A percentile compares a stretch with the other conserved stretches of the same genome.
Evolutionary conservation across 169 alveolate species (phyloP).

Genomic region (Plasmodium chabaudi): DNA sequence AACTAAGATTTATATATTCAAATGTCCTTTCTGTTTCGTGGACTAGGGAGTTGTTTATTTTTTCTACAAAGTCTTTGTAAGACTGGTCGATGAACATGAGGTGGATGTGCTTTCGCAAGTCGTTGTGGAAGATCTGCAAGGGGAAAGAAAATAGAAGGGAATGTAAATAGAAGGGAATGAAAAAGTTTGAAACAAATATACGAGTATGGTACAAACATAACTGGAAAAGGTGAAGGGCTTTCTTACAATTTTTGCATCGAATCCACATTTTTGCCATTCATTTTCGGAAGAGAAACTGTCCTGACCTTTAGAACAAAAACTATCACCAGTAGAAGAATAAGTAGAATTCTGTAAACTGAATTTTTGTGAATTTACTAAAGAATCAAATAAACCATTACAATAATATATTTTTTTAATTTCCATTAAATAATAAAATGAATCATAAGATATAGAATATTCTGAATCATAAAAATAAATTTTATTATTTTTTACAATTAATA

Average conservation of each 20-base stretch:
- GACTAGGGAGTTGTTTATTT: conserved; percentile 36
- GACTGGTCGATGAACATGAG: conserved; percentile 51
- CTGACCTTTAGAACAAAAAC: conserved; percentile 16
- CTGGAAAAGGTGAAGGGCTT: too few species aligned
- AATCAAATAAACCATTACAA: conserved; percentile 71
- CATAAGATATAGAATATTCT: conserved; percentile 69
- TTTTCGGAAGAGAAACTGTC: conserved; percentile 41
- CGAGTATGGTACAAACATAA: neutral
- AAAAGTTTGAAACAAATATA: neutral
- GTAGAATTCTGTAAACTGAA: conserved; percentile 30
- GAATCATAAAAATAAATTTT: conserved; percentile 48
- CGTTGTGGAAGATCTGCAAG: conserved; percentile 51
- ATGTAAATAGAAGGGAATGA: neutral
- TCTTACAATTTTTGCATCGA: conserved; percentile 70
- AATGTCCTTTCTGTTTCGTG: conserved; percentile 42
- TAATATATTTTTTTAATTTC: conserved; percentile 64
- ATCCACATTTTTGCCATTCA: conserved; percentile 77
- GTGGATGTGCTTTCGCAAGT: conserved; percentile 49
- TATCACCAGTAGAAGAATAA: conserved; percentile 39
- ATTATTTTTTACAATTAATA: conserved; percentile 55
- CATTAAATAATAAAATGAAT: conserved; percentile 70
- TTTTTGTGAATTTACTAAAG: conserved; percentile 49
- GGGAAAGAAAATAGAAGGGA: neutral
- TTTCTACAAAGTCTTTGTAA: conserved; percentile 34
- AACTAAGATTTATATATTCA: conserved; percentile 41